These are phyloP conservation scores for Vairimorpha necatrix DNA, from an alignment of 371 early-diverging fungal genomes.

Conservation along the genomic window DNA sequence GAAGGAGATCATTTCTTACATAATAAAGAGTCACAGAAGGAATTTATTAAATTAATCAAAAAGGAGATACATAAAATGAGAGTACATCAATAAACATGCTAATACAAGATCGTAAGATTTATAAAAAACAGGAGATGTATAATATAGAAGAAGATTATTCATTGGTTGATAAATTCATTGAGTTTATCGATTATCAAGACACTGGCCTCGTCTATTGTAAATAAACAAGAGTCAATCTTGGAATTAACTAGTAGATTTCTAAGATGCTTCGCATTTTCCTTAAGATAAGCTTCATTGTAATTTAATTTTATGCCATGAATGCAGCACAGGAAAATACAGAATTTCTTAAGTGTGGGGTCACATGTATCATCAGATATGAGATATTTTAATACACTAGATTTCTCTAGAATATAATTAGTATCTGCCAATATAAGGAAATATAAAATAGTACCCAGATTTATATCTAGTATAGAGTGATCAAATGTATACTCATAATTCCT, in stretches of 20 bases:
- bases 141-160: too few species aligned
- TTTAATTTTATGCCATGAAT: not conserved
- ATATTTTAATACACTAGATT: not conserved
- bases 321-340: not conserved
- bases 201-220: not conserved
- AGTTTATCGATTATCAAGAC: not conserved
- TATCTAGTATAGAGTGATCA: not conserved
- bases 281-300: not conserved
- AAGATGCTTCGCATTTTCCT: not conserved
- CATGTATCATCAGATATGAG: not conserved
- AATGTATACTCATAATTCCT: not conserved
- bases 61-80: too few species aligned
- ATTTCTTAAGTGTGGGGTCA: not conserved
- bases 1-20: constrained; percentile 42
- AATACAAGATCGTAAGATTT: too few species aligned
- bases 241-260: not conserved
- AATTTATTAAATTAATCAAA: constrained; percentile 19
- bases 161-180: constrained; percentile 9
- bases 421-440: not conserved
- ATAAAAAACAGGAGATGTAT: too few species aligned
- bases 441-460: not conserved
- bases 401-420: not conserved
- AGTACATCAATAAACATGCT: too few species aligned
- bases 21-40: not conserved
- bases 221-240: not conserved